Evolutionary conservation across 257 asterid genomes (phyloP).

Genomic region (Scutellaria galericulata): DNA sequence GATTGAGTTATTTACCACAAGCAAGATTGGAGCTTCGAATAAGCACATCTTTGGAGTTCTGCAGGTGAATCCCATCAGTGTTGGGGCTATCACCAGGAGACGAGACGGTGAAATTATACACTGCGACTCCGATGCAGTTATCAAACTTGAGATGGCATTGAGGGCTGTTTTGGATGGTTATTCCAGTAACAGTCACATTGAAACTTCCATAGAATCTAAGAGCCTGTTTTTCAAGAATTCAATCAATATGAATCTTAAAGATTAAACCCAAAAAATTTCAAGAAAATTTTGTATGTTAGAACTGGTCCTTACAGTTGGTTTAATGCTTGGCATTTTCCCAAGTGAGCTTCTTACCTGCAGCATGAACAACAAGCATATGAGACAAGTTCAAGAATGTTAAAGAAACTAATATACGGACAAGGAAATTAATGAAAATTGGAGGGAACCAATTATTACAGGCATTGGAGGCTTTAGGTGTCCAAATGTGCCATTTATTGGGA

Average conservation of each 20-base stretch:
- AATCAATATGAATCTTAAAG: neutral
- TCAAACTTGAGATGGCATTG: constrained; percentile 94
- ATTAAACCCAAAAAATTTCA: neutral
- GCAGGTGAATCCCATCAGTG: constrained; percentile 95
- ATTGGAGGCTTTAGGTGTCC: constrained; percentile 40
- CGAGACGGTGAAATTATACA: constrained; percentile 63
- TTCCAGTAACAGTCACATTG: constrained; percentile 83
- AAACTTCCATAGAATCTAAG: constrained; percentile 92
- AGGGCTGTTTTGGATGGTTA: constrained; percentile 78
- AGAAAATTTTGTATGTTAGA: neutral
- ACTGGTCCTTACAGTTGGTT: constrained; percentile 79
- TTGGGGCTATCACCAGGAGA: constrained; percentile 96
- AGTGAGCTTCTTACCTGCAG: constrained; percentile 61
- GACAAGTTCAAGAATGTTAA: constrained; percentile 6
- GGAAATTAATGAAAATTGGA: neutral
- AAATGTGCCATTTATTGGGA: constrained; percentile 60
- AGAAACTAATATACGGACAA: neutral
- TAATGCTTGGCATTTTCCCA: constrained; percentile 79
- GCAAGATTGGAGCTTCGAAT: constrained; percentile 68
- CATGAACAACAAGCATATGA: constrained; percentile 3
- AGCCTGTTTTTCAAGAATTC: constrained; percentile 55
- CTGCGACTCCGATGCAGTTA: constrained; percentile 75
- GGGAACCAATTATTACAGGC: constrained; percentile 51
- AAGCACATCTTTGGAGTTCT: constrained; percentile 85
- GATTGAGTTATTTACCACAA: constrained; percentile 59